Evolutionary conservation across 164 flowering plant species (phyloP), one percentile per base, ranked within the genome.

Genomic region (Umbilicus rupestris): DNA sequence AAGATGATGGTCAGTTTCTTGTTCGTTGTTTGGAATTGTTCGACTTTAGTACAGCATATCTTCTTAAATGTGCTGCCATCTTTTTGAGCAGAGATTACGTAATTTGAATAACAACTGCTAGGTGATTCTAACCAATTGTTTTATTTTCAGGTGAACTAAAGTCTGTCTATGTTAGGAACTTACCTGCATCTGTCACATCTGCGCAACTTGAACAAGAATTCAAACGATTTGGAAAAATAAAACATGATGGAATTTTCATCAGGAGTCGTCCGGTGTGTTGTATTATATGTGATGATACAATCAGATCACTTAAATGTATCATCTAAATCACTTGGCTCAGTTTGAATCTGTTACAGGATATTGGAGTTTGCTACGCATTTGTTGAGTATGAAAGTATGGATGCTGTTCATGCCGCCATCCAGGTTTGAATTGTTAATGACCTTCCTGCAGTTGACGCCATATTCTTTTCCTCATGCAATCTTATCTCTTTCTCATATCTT

Each of bases 231-330:
- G 90, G 90, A 26, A 74, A 66, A 66, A 70, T 86, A 37, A 74
- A 76, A 72, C 81, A 82, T 59, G 94, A 86, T 42, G 97, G 92
- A 24, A 96, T 93, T 59, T 92, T 81, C 60, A 78, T 93, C 63
- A 76, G 92, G 71, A 84, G 78, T 58, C 86, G 92, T 68, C 83
- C 88, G 96, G 98, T 57, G 1, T 39, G 33, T 6, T 50, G 47
- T 7, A 29, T 14, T 22, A 24, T n/a, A 29, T 19, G 8, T 15
- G 17, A 17, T 47, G 52, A n/a, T 47, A 47, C 22, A 22, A 6
- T 10, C 10, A 50, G 28, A 20, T 17, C 35, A 49, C 7, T 24
- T 29, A 16, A 19, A 31, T 11, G 20, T 44, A 22, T 16, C 22
- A 33, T 10, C 14, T 26, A 39, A 26, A 29, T 24, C 30, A 5